Evolutionary conservation across 306 rosid species (phyloP).

Genomic region (Sesbania bispinosa): DNA sequence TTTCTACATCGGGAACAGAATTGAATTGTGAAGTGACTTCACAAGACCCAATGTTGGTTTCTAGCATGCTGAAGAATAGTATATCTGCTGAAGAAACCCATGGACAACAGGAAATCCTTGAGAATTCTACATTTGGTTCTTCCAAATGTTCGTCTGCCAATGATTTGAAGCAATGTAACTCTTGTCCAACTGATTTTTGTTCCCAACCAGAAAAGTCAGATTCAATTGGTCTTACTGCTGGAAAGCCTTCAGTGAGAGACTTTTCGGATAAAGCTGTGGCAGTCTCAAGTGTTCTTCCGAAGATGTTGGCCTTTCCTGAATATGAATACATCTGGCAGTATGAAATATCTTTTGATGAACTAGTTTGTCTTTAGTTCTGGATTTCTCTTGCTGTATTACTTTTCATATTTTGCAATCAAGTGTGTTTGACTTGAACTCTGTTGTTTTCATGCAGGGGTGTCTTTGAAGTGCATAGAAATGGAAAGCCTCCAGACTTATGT

Average conservation of each 20-base stretch:
- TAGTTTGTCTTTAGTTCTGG: constrained; percentile 21
- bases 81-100: constrained; percentile 41
- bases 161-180: constrained; percentile 36
- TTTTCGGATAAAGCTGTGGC: constrained; percentile 37
- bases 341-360: constrained; percentile 34
- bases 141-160: constrained; percentile 32
- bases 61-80: constrained; percentile 46
- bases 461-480: constrained; percentile 80
- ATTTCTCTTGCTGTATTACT: constrained; percentile 3
- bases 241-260: constrained; percentile 44
- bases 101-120: constrained; percentile 43
- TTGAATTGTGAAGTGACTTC: constrained; percentile 45
- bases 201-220: constrained; percentile 41
- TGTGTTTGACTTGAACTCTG: constrained; percentile 19
- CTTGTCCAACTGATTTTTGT: constrained; percentile 31
- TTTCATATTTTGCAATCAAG: constrained; percentile 9
- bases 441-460: constrained; percentile 63
- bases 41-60: constrained; percentile 41
- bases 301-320: constrained; percentile 67
- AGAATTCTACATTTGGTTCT: constrained; percentile 39
- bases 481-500: constrained; percentile 49
- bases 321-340: constrained; percentile 90
- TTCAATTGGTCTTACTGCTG: constrained; percentile 31
- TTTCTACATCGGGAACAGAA: constrained; percentile 45
- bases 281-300: constrained; percentile 34